Evolutionary conservation across 192 early-diverging fungal genomes (phyloP).

Genomic region (Globomyces pollinis-pini): DNA sequence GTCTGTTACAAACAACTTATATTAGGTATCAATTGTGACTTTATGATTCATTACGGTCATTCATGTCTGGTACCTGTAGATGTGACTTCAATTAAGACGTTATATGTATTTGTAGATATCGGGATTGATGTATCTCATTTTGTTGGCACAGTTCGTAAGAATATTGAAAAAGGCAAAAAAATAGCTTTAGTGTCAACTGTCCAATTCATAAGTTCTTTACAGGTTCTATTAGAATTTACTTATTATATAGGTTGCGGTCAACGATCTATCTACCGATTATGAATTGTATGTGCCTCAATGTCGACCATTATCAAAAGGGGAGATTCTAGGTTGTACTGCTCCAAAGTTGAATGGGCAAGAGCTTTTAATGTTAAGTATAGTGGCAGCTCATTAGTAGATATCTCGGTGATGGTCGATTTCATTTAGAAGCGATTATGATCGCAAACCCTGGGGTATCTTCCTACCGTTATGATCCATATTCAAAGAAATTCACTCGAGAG

Average conservation of each 20-base stretch:
- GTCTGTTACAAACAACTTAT: too few species aligned
- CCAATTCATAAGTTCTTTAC: conserved; percentile 86
- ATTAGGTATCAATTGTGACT: conserved; percentile 95
- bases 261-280: conserved; percentile 56
- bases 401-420: conserved; percentile 92
- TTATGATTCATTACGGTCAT: conserved; percentile 97
- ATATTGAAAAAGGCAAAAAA: conserved; percentile 64
- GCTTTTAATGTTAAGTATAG: too few species aligned
- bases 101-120: conserved; percentile 99
- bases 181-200: conserved; percentile 87
- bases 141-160: conserved; percentile 76
- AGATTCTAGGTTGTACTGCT: conserved; percentile 93
- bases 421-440: conserved; percentile 98
- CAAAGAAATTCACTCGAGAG: conserved; percentile 85
- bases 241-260: neutral
- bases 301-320: conserved; percentile 91
- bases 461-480: conserved; percentile 92
- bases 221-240: too few species aligned
- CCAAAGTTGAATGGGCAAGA: conserved; percentile 71
- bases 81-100: conserved; percentile 85
- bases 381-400: too few species aligned
- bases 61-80: conserved; percentile 94
- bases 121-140: conserved; percentile 90
- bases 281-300: conserved; percentile 75
- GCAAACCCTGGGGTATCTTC: conserved; percentile 85